A percentile compares a stretch with the other conserved stretches of the same genome.
Conservation (phyloP, 352 stramenopile species). For the Phytophthora aleatoria region DNA sequence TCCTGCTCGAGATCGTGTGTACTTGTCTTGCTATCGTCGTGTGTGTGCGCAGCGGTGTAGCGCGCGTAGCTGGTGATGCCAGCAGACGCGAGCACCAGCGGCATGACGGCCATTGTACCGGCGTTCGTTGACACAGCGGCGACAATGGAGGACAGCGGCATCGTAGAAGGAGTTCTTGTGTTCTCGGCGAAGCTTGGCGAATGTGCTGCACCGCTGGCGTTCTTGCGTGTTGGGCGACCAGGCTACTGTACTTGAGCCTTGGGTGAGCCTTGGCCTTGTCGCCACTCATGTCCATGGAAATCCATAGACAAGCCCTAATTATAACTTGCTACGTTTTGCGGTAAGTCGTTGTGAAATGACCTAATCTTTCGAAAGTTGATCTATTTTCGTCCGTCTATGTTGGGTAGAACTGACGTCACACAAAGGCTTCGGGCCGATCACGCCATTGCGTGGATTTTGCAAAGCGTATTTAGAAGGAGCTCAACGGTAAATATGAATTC, state of each 20-base stretch:
- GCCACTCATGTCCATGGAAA: constrained; percentile 22
- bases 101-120: constrained; percentile 52
- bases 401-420: background rate
- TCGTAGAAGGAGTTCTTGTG: constrained; percentile 3
- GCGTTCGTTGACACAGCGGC: constrained; percentile 44
- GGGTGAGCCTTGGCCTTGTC: constrained; percentile 16
- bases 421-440: background rate
- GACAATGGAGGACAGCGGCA: constrained; percentile 48
- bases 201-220: constrained; percentile 3
- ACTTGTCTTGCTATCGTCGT: constrained; percentile 35
- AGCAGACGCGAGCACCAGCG: constrained; percentile 66
- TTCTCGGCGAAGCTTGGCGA: constrained; percentile 18
- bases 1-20: constrained; percentile 38
- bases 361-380: background rate
- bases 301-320: constrained; percentile 17
- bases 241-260: constrained; percentile 26
- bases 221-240: constrained; percentile 3
- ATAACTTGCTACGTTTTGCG: constrained; percentile 8
- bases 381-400: constrained; percentile 3
- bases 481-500: background rate
- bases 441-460: constrained; percentile 8
- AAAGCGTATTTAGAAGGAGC: constrained; percentile 12
- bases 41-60: constrained; percentile 49
- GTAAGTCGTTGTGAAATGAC: constrained; percentile 1
- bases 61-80: constrained; percentile 70